A percentile compares a stretch with the other conserved stretches of the same genome.
Evolutionary conservation across 768 basidiomycete genomes (phyloP).

Genomic region (Boletus fagicola): DNA sequence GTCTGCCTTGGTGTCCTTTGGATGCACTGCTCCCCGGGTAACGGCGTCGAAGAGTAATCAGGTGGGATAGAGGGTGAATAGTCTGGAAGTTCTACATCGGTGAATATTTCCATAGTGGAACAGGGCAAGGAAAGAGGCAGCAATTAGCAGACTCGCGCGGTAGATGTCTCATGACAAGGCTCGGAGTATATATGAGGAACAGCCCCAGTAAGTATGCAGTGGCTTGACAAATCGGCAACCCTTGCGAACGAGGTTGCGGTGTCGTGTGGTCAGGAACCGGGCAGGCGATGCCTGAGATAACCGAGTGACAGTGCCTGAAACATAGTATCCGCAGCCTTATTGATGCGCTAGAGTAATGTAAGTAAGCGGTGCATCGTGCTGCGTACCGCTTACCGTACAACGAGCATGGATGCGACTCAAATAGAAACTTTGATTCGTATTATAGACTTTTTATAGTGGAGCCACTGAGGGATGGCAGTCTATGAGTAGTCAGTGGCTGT

Average conservation of each 20-base stretch:
- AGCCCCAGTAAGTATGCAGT: constrained; percentile 1
- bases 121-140: neutral
- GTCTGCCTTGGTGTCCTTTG: constrained; percentile 41
- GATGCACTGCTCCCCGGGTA: constrained; percentile 51
- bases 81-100: constrained; percentile 37
- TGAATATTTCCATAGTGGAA: constrained; percentile 15
- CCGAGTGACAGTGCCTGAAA: constrained; percentile 11
- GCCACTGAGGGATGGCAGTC: neutral
- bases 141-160: neutral
- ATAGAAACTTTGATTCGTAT: constrained; percentile 5
- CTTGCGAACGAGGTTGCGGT: constrained; percentile 10
- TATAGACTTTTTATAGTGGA: neutral
- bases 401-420: neutral
- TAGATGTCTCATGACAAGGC: neutral
- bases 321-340: neutral
- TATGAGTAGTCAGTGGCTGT: constrained; percentile 1
- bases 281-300: constrained; percentile 18
- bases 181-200: constrained; percentile 24
- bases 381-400: neutral
- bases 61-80: constrained; percentile 60
- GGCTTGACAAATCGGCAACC: constrained; percentile 6
- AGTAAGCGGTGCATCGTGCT: constrained; percentile 11
- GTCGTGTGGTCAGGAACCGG: constrained; percentile 14
- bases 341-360: neutral
- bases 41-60: constrained; percentile 54